These are phyloP conservation scores for Ogataea nitratoaversa DNA, from an alignment of 805 yeast genomes.

Conservation along the genomic window DNA sequence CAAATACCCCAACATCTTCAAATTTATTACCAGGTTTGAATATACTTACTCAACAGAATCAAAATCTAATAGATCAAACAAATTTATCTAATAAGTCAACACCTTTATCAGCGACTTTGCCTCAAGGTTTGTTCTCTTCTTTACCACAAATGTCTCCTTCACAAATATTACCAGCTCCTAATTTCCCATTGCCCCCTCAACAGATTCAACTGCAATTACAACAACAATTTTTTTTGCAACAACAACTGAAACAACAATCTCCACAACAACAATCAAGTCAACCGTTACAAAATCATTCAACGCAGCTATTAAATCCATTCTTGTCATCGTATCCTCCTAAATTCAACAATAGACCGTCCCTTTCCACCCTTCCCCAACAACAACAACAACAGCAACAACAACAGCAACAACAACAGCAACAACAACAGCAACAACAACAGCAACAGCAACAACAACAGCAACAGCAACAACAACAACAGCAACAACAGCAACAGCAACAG, in stretches of 20 bases:
- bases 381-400: neutral
- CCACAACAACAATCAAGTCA: conserved; percentile 1
- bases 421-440: conserved; percentile 1
- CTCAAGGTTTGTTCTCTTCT: conserved; percentile 26
- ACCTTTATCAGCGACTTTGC: conserved; percentile 26
- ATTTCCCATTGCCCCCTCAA: conserved; percentile 20
- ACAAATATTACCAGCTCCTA: conserved; percentile 26
- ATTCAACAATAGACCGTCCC: neutral
- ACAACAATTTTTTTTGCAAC: conserved; percentile 18
- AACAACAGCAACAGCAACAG: conserved; percentile 20
- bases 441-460: conserved; percentile 18
- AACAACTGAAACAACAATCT: conserved; percentile 10
- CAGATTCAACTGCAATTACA: conserved; percentile 24
- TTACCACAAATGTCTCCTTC: conserved; percentile 32
- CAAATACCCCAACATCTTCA: conserved; percentile 18
- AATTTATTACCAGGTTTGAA: conserved; percentile 16
- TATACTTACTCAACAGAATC: conserved; percentile 16
- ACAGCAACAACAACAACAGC: conserved; percentile 11
- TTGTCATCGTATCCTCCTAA: neutral
- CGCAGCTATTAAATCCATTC: neutral
- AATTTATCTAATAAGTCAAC: conserved; percentile 25
- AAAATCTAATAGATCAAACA: conserved; percentile 11
- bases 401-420: neutral
- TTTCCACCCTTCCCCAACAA: neutral
- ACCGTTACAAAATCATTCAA: neutral